Evolutionary conservation across 1,139 yeast species (phyloP).

Genomic region (Saccharomyces hybrid): DNA sequence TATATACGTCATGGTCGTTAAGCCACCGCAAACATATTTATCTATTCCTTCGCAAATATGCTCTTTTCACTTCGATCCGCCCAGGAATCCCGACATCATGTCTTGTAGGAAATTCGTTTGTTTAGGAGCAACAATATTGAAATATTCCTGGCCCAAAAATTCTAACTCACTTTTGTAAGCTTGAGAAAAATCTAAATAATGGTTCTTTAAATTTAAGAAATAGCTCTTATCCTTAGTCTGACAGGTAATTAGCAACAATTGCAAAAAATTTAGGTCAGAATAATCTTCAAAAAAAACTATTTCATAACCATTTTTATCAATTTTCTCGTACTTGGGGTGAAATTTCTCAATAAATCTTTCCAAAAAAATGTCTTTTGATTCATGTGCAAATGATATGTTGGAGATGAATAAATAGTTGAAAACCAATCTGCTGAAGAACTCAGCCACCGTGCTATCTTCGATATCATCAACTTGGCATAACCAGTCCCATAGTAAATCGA

Average conservation of each 20-base stretch:
- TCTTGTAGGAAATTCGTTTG: conserved; percentile 69
- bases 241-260: conserved; percentile 56
- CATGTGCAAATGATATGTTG: conserved; percentile 52
- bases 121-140: conserved; percentile 51
- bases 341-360: conserved; percentile 34
- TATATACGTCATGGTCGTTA: background rate
- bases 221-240: conserved; percentile 46
- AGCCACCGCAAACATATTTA: background rate
- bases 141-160: conserved; percentile 47
- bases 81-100: conserved; percentile 75
- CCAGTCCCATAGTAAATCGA: conserved; percentile 55
- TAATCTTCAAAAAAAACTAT: conserved; percentile 28
- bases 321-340: conserved; percentile 12
- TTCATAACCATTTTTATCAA: conserved; percentile 23
- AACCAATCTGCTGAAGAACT: conserved; percentile 54
- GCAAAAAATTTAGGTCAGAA: conserved; percentile 57
- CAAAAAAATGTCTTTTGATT: conserved; percentile 32
- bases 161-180: conserved; percentile 40
- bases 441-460: conserved; percentile 31
- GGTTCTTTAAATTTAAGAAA: conserved; percentile 45
- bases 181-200: conserved; percentile 39
- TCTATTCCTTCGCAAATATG: background rate
- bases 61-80: conserved; percentile 23
- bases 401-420: conserved; percentile 60
- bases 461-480: conserved; percentile 30